Evolutionary conservation across 352 stramenopile genomes (phyloP).

Genomic region (Globisporangium iwayamae): DNA sequence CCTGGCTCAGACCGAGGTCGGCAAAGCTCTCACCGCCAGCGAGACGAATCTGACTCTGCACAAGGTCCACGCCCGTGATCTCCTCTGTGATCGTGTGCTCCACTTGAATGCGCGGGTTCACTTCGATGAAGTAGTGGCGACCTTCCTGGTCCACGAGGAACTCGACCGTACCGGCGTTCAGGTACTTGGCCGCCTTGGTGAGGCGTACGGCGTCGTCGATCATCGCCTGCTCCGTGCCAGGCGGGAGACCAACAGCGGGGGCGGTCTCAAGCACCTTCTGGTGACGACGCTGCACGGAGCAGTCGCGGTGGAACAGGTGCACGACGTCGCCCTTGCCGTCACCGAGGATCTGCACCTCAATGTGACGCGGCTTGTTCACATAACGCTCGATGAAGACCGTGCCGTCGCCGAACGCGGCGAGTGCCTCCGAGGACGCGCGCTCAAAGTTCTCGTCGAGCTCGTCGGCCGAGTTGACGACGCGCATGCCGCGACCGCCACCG

Average conservation of each 20-base stretch:
- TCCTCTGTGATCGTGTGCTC: slow-evolving; percentile 92
- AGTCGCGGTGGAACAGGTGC: slow-evolving; percentile 96
- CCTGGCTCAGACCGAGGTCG: slow-evolving; percentile 93
- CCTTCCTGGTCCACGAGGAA: slow-evolving; percentile 95
- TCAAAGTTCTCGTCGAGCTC: slow-evolving; percentile 90
- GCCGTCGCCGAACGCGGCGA: slow-evolving; percentile 93
- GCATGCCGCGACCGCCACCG: slow-evolving; percentile 96
- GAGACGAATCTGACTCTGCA: slow-evolving; percentile 96
- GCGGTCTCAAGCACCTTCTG: slow-evolving; percentile 98
- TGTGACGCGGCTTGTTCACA: slow-evolving; percentile 93
- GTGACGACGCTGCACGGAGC: slow-evolving; percentile 96
- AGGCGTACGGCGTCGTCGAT: slow-evolving; percentile 92
- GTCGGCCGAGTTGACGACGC: slow-evolving; percentile 80
- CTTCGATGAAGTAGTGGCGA: slow-evolving; percentile 97
- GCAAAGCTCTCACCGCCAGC: slow-evolving; percentile 90
- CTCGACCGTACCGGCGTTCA: slow-evolving; percentile 97
- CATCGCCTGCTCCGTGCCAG: slow-evolving; percentile 87
- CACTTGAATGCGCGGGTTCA: slow-evolving; percentile 98
- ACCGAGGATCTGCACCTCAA: slow-evolving; percentile 97
- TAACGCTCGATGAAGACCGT: slow-evolving; percentile 96
- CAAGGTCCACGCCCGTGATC: slow-evolving; percentile 95
- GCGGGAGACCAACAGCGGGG: slow-evolving; percentile 81
- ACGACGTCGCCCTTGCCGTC: slow-evolving; percentile 94
- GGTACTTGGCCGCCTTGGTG: slow-evolving; percentile 90
- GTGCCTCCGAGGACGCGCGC: slow-evolving; percentile 78